Evolutionary conservation across 768 basidiomycete genomes (phyloP), one percentile per base, ranked within the genome.

Genomic region (Auricularia sp.): DNA sequence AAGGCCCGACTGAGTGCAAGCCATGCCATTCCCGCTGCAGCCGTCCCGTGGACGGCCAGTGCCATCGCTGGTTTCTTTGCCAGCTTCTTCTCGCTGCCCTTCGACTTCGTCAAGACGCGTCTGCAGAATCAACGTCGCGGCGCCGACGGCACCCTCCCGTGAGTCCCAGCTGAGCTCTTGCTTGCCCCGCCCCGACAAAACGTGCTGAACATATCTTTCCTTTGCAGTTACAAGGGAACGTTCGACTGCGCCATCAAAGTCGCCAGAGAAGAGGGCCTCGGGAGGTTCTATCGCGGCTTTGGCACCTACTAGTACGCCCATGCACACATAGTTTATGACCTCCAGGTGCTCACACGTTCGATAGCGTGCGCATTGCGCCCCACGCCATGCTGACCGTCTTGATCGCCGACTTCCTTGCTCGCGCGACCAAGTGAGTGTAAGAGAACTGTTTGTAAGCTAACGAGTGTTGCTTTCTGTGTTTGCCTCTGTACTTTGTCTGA

Each of bases 91-190:
- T 59, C 56, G 1, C 3, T 59, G 10, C 56, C 56, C 4, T 59
- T 59, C 56, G 56, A 59, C 34, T 59, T 59, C 18, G 56, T 59
- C 56, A 59, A 59, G 56, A 59, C 56, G 21, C 56, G 56, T 14
- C 29, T 59, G 24, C 56, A 59, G 56, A 59, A 59, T 18, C 56
- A 59, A 18, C 21, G 56, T 35, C 56, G 24, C 24, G 56, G 24
- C 11, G 29, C 56, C 6, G 56, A 59, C 18, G 56, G 56, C 33
- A 59, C 24, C 8, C 56, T 59, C 24, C 56, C 24, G 56, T 59
- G 34, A 29, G 56, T 59, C 21, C 10, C 54, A 42, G 24, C 24
- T 29, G 10, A n/a, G 18, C 18, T 14, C 18, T 59, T 29, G 13
- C 29, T 29, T 29, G 29, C 29, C 29, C 29, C 29, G 29, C 29